These are phyloP conservation scores for Sclerotiophoma versabilis DNA, from an alignment of 2,329 filamentous ascomycete species.

Conservation along the genomic window DNA sequence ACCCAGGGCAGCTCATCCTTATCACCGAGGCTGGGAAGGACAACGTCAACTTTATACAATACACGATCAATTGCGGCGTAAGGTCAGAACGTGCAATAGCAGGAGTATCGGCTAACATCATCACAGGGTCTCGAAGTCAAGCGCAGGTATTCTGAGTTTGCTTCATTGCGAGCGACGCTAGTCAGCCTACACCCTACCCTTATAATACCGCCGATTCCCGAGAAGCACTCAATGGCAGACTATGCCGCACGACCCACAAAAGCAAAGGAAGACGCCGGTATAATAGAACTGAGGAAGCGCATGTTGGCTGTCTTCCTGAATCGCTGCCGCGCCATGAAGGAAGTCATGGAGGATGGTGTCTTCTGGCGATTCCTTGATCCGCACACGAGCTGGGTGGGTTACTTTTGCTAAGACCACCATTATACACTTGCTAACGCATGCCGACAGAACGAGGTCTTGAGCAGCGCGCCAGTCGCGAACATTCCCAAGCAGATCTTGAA, in stretches of 20 bases:
- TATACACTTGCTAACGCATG: constrained; percentile 2
- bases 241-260: constrained; percentile 98
- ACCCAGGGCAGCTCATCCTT: constrained; percentile 85
- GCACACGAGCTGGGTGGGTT: constrained; percentile 92
- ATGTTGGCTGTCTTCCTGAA: constrained; percentile 98
- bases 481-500: constrained; percentile 94
- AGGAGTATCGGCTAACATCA: constrained; percentile 21
- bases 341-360: constrained; percentile 89
- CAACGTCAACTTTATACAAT: constrained; percentile 92
- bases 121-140: constrained; percentile 90
- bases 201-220: constrained; percentile 94
- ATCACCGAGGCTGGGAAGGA: constrained; percentile 96
- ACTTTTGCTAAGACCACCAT: background rate
- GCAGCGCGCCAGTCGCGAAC: constrained; percentile 86
- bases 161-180: constrained; percentile 85
- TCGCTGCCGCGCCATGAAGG: constrained; percentile 89
- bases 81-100: constrained; percentile 32
- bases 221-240: constrained; percentile 98
- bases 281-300: constrained; percentile 94
- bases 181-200: constrained; percentile 93
- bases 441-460: constrained; percentile 87
- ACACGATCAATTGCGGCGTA: constrained; percentile 95
- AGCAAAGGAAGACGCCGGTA: constrained; percentile 95
- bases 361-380: constrained; percentile 98
- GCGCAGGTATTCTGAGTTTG: constrained; percentile 94